Conservation (phyloP, 2,329 filamentous ascomycete species). For the Chrysoporthe austroafricana region DNA sequence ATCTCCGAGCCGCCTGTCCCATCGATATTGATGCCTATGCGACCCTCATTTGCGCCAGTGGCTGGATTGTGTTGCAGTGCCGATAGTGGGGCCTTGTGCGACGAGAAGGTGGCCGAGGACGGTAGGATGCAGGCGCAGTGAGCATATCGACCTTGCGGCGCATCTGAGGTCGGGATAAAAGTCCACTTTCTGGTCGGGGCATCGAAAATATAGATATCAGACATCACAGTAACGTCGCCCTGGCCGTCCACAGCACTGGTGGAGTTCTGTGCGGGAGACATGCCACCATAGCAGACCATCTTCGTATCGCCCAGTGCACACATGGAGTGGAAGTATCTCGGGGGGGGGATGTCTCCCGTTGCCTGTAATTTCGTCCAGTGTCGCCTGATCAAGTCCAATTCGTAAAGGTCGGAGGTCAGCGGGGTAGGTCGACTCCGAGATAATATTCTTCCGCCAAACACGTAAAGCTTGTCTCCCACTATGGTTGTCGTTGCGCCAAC, state of each 20-base stretch:
- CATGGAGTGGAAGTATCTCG: constrained; percentile 96
- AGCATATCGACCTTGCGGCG: constrained; percentile 92
- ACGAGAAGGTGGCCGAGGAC: constrained; percentile 85
- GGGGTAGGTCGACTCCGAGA: constrained; percentile 80
- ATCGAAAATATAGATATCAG: constrained; percentile 95
- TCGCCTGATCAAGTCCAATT: constrained; percentile 85
- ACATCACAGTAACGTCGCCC: constrained; percentile 94
- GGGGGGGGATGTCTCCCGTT: constrained; percentile 82
- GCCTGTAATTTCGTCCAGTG: constrained; percentile 93
- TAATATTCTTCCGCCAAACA: constrained; percentile 89
- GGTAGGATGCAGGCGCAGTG: constrained; percentile 93
- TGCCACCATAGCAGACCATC: constrained; percentile 96
- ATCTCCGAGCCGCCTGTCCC: constrained; percentile 93
- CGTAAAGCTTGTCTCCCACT: constrained; percentile 92
- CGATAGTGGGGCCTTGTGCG: constrained; percentile 79
- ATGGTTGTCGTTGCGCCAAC: constrained; percentile 96
- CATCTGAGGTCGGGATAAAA: constrained; percentile 76
- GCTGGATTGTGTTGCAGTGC: constrained; percentile 89
- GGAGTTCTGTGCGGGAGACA: constrained; percentile 75
- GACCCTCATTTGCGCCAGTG: constrained; percentile 81
- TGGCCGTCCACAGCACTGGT: constrained; percentile 58
- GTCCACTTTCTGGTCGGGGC: constrained; percentile 83
- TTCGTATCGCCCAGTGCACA: constrained; percentile 93
- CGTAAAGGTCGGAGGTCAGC: constrained; percentile 88
- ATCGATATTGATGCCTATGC: constrained; percentile 86